Base-by-base conservation (phyloP, 169 alveolate genomes). In the Eimeria falciformis region DNA sequence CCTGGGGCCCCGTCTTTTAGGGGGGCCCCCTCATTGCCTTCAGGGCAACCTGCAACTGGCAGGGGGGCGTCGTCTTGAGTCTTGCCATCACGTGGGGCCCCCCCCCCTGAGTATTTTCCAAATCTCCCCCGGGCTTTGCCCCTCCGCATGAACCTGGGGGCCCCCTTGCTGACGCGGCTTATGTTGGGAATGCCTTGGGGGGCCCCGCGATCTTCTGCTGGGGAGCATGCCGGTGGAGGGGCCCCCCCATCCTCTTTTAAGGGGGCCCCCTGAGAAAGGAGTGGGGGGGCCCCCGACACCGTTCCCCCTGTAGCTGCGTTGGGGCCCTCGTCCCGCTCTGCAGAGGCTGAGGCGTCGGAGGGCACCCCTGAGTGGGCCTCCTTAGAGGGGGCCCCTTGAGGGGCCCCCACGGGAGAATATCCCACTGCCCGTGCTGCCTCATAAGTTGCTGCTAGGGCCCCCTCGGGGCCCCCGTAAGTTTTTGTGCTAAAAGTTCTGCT, bases 401-500 rank as follows among this genome's bases (percentile, higher is more conserved):
- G 33, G 71, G 18, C 5, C 11, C 5, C 11, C 29, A 58, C 33
- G 27, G 71, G 71, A 5, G 9, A 14, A 27, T 58, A 58, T 27
- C 71, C 71, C 21, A 58, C 71, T 5, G 71, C 71, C 71, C 25
- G 9, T 9, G 71, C 71, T 14, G 27, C 71, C 25, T 58, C 71
- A n/a, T 58, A 58, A 9, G 71, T 58, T 5, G 71, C 71, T 5
- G 11, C 25, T 5, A 58, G 71, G 71, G 71, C 71, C 71, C 21
- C 71, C 27, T 58, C 33, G 27, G 27, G 33, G 27, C 71, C 71
- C 71, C 71, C 71, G 25, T 58, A 58, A n/a, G 71, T n/a, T 21
- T 58, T 58, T 14, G 21, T 27, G 71, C 71, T 58, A 27, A 58
- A 58, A 9, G 71, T 58, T n/a, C 71, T 58, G 71, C 71, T 58